Conservation (phyloP, 352 stramenopile species). For the Globisporangium spiculum region DNA sequence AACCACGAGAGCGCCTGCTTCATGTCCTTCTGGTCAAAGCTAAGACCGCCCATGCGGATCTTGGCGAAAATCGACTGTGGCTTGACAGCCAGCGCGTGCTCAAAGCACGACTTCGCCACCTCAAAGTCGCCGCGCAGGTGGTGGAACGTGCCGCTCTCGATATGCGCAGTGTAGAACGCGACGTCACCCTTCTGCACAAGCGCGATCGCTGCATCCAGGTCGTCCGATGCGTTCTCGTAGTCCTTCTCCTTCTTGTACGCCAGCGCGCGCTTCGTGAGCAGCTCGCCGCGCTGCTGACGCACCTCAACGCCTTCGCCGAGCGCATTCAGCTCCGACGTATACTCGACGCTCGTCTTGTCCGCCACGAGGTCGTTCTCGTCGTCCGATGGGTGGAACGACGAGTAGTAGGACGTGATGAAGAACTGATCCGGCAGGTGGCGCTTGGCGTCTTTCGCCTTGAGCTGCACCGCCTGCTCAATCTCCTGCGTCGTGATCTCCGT, state of each 20-base stretch:
- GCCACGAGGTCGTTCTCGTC: conserved; percentile 67
- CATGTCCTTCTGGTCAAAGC: conserved; percentile 82
- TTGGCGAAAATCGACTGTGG: conserved; percentile 76
- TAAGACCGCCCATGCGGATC: conserved; percentile 79
- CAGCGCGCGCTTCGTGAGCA: conserved; percentile 62
- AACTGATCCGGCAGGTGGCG: conserved; percentile 75
- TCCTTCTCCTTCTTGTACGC: conserved; percentile 63
- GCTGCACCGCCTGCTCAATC: conserved; percentile 50
- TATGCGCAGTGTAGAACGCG: conserved; percentile 72
- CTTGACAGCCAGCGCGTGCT: conserved; percentile 57
- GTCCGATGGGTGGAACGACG: conserved; percentile 79
- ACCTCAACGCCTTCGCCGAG: conserved; percentile 31
- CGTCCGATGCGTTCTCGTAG: conserved; percentile 59
- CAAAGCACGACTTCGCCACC: conserved; percentile 59
- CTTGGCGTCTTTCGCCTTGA: conserved; percentile 52
- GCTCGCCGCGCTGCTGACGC: conserved; percentile 36
- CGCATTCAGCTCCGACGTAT: conserved; percentile 47
- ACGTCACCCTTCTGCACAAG: conserved; percentile 46
- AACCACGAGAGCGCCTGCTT: conserved; percentile 73
- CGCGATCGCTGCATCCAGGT: conserved; percentile 52
- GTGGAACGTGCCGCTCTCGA: conserved; percentile 76
- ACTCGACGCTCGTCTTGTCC: conserved; percentile 52
- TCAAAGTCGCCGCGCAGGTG: conserved; percentile 78
- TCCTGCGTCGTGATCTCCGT: conserved; percentile 67
- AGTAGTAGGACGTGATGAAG: conserved; percentile 86